Base-by-base conservation (phyloP, 2,329 filamentous ascomycete species). In the Colletotrichum shisoi region DNA sequence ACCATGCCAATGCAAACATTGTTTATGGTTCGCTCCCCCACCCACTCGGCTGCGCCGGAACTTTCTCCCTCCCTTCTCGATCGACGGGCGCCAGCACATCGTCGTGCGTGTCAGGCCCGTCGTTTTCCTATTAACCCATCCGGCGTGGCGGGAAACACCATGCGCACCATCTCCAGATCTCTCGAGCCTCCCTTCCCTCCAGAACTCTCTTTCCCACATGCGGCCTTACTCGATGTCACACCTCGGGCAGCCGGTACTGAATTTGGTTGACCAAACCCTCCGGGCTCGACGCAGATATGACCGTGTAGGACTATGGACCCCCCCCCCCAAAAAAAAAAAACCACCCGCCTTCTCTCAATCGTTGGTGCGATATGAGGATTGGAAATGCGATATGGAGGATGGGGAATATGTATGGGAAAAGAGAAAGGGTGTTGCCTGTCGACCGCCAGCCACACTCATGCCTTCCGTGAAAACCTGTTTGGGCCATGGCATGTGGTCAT, bases 11-110 rank as follows among this genome's bases (percentile, higher is more conserved):
- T 57, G 51, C 56, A 62, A 62, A 67, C 49, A 57, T 45, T 68
- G 42, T 61, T 66, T 61, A 49, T 40, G 39, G 62, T 57, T 62
- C 62, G 39, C 56, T 45, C 31, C 37, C 62, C 62, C 66, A 15
- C 62, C 61, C 31, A 54, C 59, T 69, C 66, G 56, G 61, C 49
- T 57, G 34, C 52, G 48, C 66, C 68, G 68, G 68, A 69, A 69
- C 65, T 58, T 37, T 69, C 52, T 37, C 51, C 46, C 27, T 31
- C 27, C 8, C 27, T 31, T 31, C 27, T 31, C 27, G 7, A 31
- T 31, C 27, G 27, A 31, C 27, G 27, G 27, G 27, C 27, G 27
- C 24, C 4, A 27, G 24, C 3, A 21, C 21, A 21, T 21, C 21
- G 21, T 27, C 1, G 24, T 27, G 4, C 24, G 24, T 68, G 58